phyloP scores from a whole-genome alignment of 768 basidiomycete species.

The Lentinula aciculospora region DNA sequence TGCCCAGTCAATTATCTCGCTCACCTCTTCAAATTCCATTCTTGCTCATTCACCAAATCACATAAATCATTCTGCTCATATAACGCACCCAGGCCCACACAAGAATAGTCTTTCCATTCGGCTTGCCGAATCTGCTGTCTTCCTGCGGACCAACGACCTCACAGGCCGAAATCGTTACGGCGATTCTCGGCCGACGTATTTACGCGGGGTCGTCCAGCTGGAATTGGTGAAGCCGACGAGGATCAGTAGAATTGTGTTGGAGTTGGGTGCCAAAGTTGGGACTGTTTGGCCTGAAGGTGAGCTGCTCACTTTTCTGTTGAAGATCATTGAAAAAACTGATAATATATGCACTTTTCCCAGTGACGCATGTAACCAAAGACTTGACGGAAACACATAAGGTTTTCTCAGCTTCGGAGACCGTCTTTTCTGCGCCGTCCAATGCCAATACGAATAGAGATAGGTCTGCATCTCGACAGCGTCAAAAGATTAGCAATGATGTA shows the following conservation, averaged over 20 bases:
- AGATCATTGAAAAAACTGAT: too few species aligned
- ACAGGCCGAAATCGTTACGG: constrained; percentile 23
- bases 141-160: constrained; percentile 47
- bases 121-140: constrained; percentile 71
- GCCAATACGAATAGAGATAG: constrained; percentile 22
- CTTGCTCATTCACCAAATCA: too few species aligned
- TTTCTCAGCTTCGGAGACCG: constrained; percentile 63
- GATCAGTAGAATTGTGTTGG: constrained; percentile 81
- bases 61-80: too few species aligned
- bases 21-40: not conserved
- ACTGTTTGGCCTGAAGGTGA: constrained; percentile 87
- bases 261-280: constrained; percentile 63
- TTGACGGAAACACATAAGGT: constrained; percentile 74
- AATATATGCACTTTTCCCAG: too few species aligned
- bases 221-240: constrained; percentile 69
- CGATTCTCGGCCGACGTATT: constrained; percentile 39
- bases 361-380: constrained; percentile 61
- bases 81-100: constrained; percentile 12
- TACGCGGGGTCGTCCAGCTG: constrained; percentile 59
- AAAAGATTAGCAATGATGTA: constrained; percentile 30
- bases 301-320: constrained; percentile 11
- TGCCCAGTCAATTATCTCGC: not conserved
- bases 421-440: constrained; percentile 56
- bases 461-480: constrained; percentile 22
- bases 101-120: constrained; percentile 49